These are phyloP conservation scores for Didymella exigua DNA, from an alignment of 2,329 filamentous ascomycete genomes.

Conservation along the genomic window DNA sequence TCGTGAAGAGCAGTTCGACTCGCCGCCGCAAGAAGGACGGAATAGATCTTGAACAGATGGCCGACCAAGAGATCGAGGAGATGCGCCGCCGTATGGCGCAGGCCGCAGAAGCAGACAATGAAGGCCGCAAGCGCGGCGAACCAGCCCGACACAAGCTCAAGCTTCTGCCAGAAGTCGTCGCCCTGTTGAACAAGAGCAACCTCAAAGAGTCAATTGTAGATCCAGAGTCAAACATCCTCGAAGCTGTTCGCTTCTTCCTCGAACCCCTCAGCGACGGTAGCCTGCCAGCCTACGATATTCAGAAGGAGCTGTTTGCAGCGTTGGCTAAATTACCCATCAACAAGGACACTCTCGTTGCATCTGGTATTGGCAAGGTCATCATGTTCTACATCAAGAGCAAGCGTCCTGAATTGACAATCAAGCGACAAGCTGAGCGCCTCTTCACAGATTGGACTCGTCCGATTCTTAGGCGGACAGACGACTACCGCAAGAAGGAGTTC, in stretches of 20 bases:
- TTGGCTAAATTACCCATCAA: slow-evolving; percentile 82
- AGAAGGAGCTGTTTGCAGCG: slow-evolving; percentile 87
- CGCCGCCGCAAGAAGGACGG: slow-evolving; percentile 80
- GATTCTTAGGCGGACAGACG: slow-evolving; percentile 89
- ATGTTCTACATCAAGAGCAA: slow-evolving; percentile 97
- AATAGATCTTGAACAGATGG: slow-evolving; percentile 87
- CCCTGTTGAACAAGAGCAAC: slow-evolving; percentile 86
- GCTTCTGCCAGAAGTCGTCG: slow-evolving; percentile 87
- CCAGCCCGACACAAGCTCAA: slow-evolving; percentile 92
- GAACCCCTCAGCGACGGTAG: slow-evolving; percentile 94
- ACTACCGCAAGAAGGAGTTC: slow-evolving; percentile 87
- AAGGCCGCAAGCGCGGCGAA: slow-evolving; percentile 76
- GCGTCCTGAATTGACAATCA: slow-evolving; percentile 84
- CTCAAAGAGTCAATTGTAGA: slow-evolving; percentile 85
- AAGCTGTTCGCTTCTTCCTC: slow-evolving; percentile 95
- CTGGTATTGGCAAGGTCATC: slow-evolving; percentile 93
- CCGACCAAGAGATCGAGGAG: slow-evolving; percentile 86
- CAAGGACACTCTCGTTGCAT: slow-evolving; percentile 87
- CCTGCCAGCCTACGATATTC: slow-evolving; percentile 94
- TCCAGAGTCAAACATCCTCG: slow-evolving; percentile 91
- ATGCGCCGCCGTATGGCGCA: slow-evolving; percentile 90
- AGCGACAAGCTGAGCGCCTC: slow-evolving; percentile 90
- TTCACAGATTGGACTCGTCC: slow-evolving; percentile 94
- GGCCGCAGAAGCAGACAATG: slow-evolving; percentile 85
- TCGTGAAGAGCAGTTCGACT: slow-evolving; percentile 80